Conservation (phyloP, 164 flowering plant species). For the Vitis cinerea region DNA sequence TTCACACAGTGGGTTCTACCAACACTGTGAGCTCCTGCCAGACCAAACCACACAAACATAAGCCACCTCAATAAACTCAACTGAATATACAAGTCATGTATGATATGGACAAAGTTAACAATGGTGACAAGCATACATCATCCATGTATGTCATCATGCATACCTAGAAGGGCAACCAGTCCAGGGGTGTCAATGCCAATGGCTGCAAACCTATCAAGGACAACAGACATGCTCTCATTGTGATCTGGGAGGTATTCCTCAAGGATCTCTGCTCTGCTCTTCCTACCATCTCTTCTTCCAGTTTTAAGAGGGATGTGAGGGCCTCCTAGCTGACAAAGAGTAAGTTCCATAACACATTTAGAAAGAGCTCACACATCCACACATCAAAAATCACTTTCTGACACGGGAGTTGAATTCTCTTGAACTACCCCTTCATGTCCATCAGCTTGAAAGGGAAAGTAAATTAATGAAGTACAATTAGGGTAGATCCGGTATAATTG, state of each 20-base stretch:
- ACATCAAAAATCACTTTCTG: too few relatives aligned
- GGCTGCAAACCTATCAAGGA: slow-evolving; percentile 73
- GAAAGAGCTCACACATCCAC: too few relatives aligned
- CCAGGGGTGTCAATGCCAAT: slow-evolving; percentile 94
- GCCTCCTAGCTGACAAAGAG: slow-evolving; percentile 77
- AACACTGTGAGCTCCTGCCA: slow-evolving; percentile 89
- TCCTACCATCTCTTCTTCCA: slow-evolving; percentile 97
- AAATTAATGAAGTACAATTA: too few relatives aligned
- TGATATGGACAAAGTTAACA: too few relatives aligned
- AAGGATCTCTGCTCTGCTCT: slow-evolving; percentile 77
- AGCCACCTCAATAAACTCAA: too few relatives aligned
- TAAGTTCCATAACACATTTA: too few relatives aligned
- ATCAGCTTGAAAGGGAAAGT: too few relatives aligned
- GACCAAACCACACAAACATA: not conserved
- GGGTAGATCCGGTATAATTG: not conserved
- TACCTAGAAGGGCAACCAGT: slow-evolving; percentile 91
- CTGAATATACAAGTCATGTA: too few relatives aligned
- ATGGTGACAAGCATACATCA: not conserved
- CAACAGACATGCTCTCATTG: slow-evolving; percentile 91
- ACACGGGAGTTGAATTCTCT: too few relatives aligned
- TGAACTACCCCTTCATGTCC: too few relatives aligned
- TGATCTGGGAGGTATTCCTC: slow-evolving; percentile 95
- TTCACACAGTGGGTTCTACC: slow-evolving; percentile 98
- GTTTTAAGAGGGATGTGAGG: slow-evolving; percentile 89
- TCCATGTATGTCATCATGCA: not conserved